Evolutionary conservation across 2,329 filamentous ascomycete species (phyloP), one percentile per base, ranked within the genome.

Genomic region (Furcasterigmium sp.): DNA sequence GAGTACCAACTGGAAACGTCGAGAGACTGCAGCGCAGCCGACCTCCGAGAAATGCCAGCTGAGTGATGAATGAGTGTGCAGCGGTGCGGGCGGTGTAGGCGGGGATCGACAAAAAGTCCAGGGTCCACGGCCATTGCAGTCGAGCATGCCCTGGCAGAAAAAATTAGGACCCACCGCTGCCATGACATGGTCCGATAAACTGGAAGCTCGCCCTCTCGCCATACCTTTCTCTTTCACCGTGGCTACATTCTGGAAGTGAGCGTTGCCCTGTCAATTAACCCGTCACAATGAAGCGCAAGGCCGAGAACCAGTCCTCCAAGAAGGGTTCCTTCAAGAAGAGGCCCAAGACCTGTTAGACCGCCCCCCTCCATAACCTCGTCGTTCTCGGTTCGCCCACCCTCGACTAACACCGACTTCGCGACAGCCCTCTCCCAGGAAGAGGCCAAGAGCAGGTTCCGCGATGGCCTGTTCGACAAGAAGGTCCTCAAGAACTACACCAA

Each of bases 381-480:
- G 30, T 39, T n/a, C 37, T 41, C 47, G n/a, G n/a, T n/a, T n/a
- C n/a, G n/a, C 32, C 26, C 36, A 30, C 38, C 21, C 21, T 20
- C 43, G 39, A 44, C 48, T 51, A 42, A 51, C 42, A 49, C 42
- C 42, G 44, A 28, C 13, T 13, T 25, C 36, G 13, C 28, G 23
- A 32, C 36, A 78, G 75, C 68, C 44, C 60, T 78, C 50, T 64
- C 63, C 44, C 56, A 64, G 40, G 65, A 73, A 14, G 73, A 77
- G 39, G 72, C 78, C 41, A 69, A 74, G 53, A 63, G 71, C 47
- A 72, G 80, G 36, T 89, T 89, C 60, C 76, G 81, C 43, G 69
- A 74, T 42, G 82, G 78, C 5, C 75, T 89, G 30, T 87, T 88
- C 58, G 76, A 82, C 52, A 60, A 73, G 42, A 54, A 73, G 19